A percentile compares a stretch with the other conserved stretches of the same genome.
Conservation (phyloP, 768 basidiomycete genomes). For the Boletus speciosus region DNA sequence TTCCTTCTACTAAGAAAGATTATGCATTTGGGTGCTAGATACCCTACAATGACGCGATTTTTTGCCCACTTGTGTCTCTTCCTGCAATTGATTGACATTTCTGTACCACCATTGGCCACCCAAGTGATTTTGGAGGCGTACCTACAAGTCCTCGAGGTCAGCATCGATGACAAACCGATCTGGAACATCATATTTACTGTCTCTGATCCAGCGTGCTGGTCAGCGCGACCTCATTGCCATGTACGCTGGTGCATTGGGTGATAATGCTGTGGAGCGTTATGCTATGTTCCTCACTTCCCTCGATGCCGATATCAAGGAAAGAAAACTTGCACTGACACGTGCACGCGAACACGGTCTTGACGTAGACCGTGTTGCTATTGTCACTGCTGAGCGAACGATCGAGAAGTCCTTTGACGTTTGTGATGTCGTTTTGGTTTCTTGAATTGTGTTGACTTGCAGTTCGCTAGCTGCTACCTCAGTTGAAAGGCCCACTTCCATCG, state of each 20-base stretch:
- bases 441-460: slow-evolving; percentile 6
- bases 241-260: slow-evolving; percentile 88
- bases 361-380: slow-evolving; percentile 71
- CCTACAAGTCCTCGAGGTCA: slow-evolving; percentile 79
- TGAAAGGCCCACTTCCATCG: slow-evolving; percentile 58
- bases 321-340: slow-evolving; percentile 64
- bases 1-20: slow-evolving; percentile 1
- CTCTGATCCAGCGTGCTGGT: slow-evolving; percentile 53
- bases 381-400: slow-evolving; percentile 75
- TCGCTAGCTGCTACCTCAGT: slow-evolving; percentile 46
- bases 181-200: neutral
- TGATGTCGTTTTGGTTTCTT: slow-evolving; percentile 6
- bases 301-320: slow-evolving; percentile 60
- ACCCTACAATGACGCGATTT: slow-evolving; percentile 76
- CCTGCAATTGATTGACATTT: slow-evolving; percentile 74
- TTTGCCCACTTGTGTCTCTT: slow-evolving; percentile 92
- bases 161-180: slow-evolving; percentile 8
- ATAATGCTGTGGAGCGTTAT: slow-evolving; percentile 89
- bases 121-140: slow-evolving; percentile 88
- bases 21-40: slow-evolving; percentile 38
- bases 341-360: slow-evolving; percentile 86
- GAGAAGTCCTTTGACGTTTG: slow-evolving; percentile 64
- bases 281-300: slow-evolving; percentile 84
- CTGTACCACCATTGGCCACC: slow-evolving; percentile 68
- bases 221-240: slow-evolving; percentile 86